Percentiles rank a stretch among this genome's conserved stretches.
Evolutionary conservation across 805 yeast genomes (phyloP).

Genomic region (Tetrapisispora iriomotensis): DNA sequence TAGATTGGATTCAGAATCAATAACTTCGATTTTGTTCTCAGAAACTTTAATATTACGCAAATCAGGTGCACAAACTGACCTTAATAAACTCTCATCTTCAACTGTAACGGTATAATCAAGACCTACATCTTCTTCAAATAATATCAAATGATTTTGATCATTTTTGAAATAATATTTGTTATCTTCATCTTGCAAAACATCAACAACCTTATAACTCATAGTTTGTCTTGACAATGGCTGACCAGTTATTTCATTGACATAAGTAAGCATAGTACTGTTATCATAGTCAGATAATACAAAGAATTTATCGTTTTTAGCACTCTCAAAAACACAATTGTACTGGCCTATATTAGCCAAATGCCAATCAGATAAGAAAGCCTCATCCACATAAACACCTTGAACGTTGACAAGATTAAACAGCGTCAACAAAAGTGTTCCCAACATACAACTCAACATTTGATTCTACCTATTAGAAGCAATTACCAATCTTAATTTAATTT

Average conservation of each 20-base stretch:
- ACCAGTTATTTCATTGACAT: constrained; percentile 30
- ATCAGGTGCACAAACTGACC: constrained; percentile 14
- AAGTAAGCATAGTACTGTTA: constrained; percentile 23
- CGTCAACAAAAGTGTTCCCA: not conserved
- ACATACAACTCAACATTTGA: not conserved
- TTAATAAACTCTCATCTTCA: constrained; percentile 3
- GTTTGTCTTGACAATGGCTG: constrained; percentile 26
- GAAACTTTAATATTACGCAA: constrained; percentile 4
- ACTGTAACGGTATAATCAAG: not conserved
- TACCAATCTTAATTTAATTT: not conserved
- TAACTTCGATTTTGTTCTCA: constrained; percentile 9
- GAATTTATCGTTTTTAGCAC: constrained; percentile 9
- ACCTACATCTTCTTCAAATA: constrained; percentile 5
- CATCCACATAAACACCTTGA: constrained; percentile 37
- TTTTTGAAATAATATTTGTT: constrained; percentile 9
- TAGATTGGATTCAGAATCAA: constrained; percentile 13
- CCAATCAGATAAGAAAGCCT: constrained; percentile 50
- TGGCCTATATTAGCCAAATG: constrained; percentile 38
- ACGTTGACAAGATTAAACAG: constrained; percentile 3
- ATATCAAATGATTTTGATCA: constrained; percentile 3
- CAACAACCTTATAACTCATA: constrained; percentile 13
- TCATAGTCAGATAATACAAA: constrained; percentile 22
- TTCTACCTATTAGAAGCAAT: not conserved
- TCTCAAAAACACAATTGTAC: constrained; percentile 21
- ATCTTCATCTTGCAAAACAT: constrained; percentile 9